Evolutionary conservation across 495 filamentous ascomycete species (phyloP).

Genomic region (Ramalina intermedia): DNA sequence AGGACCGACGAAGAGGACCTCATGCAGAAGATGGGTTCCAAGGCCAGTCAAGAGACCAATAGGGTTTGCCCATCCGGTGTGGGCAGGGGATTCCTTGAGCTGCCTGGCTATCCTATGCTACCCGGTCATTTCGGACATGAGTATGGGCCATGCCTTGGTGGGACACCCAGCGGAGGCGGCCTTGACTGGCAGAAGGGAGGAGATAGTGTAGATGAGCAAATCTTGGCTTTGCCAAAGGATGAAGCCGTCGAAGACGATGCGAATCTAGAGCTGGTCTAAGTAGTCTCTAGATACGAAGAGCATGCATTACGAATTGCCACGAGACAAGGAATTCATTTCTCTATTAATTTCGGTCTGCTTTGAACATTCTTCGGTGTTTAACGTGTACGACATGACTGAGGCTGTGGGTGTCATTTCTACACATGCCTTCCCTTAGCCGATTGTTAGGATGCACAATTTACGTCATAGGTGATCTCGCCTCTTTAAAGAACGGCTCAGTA

Average conservation of each 20-base stretch:
- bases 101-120: not conserved
- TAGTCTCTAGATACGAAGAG: too few relatives aligned
- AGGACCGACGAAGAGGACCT: not conserved
- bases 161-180: not conserved
- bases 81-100: not conserved
- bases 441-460: too few relatives aligned
- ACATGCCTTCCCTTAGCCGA: too few relatives aligned
- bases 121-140: not conserved
- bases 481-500: too few relatives aligned
- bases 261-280: too few relatives aligned
- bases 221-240: slow-evolving; percentile 1
- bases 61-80: not conserved
- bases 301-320: too few relatives aligned
- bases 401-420: too few relatives aligned
- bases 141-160: slow-evolving; percentile 1
- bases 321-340: too few relatives aligned
- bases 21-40: not conserved
- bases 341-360: too few relatives aligned
- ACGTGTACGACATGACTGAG: too few relatives aligned
- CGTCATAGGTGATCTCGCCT: too few relatives aligned
- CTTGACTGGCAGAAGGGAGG: not conserved
- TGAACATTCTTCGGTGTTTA: too few relatives aligned
- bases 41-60: not conserved
- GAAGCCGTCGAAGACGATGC: not conserved
- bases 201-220: not conserved